Base-by-base conservation (phyloP, 192 early-diverging fungal genomes). In the Podila minutissima region DNA sequence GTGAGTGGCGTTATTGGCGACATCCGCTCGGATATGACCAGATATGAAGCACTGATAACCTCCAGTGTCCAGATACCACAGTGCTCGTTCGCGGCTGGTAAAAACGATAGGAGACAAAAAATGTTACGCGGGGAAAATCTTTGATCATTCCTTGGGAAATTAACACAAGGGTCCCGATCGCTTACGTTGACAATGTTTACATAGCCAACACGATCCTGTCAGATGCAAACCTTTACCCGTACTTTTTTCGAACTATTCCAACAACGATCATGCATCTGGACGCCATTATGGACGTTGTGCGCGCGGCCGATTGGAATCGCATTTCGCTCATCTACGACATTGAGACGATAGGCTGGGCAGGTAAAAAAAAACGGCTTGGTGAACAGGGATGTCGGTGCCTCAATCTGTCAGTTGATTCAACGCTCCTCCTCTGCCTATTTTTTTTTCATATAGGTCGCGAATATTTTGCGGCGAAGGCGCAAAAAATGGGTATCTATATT, bases 1-100 rank as follows among this genome's bases (percentile, higher is more conserved):
- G 86, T 87, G 2, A 72, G 83, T 20, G 86, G 82, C 6, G 84
- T 87, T 13, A 84, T 87, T 72, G 84, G 86, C 22, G 86, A 87
- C 46, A 73, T 85, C 9, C 69, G 72, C 3, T 85, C 82, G 63
- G 75, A 72, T 22, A 72, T 84, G 66, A 87, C 86, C 13, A 74
- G 75, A 24, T 70, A 83, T n/a, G 83, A 83, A 53, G 84, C 84
- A 26, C 58, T 87, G 29, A 83, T 87, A 74, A 87, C 82, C 19
- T 82, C 82, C 12, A 78, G 84, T 17, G 59, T 87, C 1, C 63
- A 75, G 32, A 75, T 87, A 6, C 75, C 84, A 13, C 86, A 87
- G 31, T 87, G 86, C 57, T 87, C 84, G 20, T 87, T 82, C 69
- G 74, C 82, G 6, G 81, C 86, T 11, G 74, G 77, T 69, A 69